These are phyloP conservation scores for Stipa capillata DNA, from an alignment of 176 grass and related monocot genomes.

Conservation along the genomic window DNA sequence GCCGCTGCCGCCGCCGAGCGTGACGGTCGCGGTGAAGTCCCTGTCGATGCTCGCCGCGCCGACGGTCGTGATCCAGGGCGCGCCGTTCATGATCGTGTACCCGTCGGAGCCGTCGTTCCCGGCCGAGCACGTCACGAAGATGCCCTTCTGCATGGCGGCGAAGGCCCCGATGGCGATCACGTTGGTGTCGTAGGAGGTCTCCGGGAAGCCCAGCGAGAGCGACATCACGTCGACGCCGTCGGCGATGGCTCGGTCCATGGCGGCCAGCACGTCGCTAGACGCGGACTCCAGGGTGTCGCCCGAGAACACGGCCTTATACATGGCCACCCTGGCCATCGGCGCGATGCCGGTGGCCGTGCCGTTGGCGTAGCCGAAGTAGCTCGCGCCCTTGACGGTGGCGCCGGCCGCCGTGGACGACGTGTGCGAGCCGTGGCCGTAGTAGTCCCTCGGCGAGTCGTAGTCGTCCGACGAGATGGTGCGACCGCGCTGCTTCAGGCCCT, in stretches of 20 bases:
- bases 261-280: conserved; percentile 57
- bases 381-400: not conserved
- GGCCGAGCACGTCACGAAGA: conserved; percentile 45
- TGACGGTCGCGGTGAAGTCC: conserved; percentile 45
- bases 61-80: conserved; percentile 67
- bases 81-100: conserved; percentile 50
- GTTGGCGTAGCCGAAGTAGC: conserved; percentile 44
- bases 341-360: conserved; percentile 53
- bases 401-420: conserved; percentile 68
- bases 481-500: conserved; percentile 27
- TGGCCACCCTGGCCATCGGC: conserved; percentile 41
- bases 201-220: conserved; percentile 44
- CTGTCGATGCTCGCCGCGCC: conserved; percentile 55
- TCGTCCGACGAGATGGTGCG: not conserved
- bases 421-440: conserved; percentile 56
- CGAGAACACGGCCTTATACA: conserved; percentile 61
- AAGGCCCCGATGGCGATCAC: conserved; percentile 54
- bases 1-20: conserved; percentile 27
- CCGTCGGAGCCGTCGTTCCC: conserved; percentile 46
- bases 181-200: conserved; percentile 42
- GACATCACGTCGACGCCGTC: conserved; percentile 66
- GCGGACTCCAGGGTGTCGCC: conserved; percentile 27
- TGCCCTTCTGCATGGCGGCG: conserved; percentile 41
- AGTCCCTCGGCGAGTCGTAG: conserved; percentile 55
- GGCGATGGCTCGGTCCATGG: conserved; percentile 42